These are phyloP conservation scores for Diaporthe nobilis DNA, from an alignment of 2,329 filamentous ascomycete species.

Conservation along the genomic window DNA sequence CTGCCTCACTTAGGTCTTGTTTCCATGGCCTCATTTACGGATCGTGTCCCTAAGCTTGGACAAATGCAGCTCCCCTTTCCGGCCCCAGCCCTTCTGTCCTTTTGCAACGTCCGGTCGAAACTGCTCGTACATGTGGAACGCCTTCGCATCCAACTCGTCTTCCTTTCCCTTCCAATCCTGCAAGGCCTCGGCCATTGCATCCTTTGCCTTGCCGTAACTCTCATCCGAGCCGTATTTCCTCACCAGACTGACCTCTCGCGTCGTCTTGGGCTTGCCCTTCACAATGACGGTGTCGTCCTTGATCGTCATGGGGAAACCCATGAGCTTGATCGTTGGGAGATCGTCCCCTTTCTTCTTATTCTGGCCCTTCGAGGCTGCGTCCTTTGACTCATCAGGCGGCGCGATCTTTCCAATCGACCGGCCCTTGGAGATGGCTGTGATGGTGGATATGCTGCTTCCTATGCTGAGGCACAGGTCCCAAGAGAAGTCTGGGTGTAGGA, in stretches of 20 bases:
- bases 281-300: constrained; percentile 37
- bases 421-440: constrained; percentile 41
- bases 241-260: constrained; percentile 34
- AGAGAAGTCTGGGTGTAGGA: constrained; percentile 34
- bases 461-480: constrained; percentile 40
- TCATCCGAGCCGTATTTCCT: constrained; percentile 35
- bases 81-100: constrained; percentile 39
- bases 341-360: background rate
- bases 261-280: constrained; percentile 35
- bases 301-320: constrained; percentile 39
- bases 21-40: background rate
- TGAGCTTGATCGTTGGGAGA: constrained; percentile 28
- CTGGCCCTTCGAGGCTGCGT: background rate
- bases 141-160: constrained; percentile 36
- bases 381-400: constrained; percentile 21
- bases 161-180: constrained; percentile 35
- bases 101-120: constrained; percentile 39
- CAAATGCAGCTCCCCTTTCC: constrained; percentile 37
- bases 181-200: constrained; percentile 27
- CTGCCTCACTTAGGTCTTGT: background rate
- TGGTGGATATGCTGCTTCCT: constrained; percentile 40
- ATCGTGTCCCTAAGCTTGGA: constrained; percentile 31
- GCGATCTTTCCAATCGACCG: constrained; percentile 39
- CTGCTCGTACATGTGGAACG: constrained; percentile 41
- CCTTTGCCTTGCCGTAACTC: constrained; percentile 10